These are phyloP conservation scores for Laburnicola sp. DNA, from an alignment of 2,329 filamentous ascomycete genomes.

Conservation along the genomic window DNA sequence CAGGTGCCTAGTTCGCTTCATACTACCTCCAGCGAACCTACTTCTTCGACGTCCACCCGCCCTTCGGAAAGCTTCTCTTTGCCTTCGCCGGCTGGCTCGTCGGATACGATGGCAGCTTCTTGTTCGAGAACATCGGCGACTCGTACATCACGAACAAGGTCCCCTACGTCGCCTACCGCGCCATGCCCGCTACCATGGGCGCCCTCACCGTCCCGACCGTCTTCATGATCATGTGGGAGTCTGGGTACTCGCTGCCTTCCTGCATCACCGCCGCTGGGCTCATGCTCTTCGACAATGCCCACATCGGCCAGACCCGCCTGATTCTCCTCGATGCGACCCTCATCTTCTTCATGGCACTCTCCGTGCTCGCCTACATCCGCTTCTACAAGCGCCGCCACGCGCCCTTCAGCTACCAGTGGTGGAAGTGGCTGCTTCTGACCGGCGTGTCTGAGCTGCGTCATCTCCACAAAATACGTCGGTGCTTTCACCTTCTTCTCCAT, in stretches of 20 bases:
- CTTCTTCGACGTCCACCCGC: conserved; percentile 99
- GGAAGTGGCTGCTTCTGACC: conserved; percentile 97
- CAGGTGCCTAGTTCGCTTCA: conserved; percentile 53
- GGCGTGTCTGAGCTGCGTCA: conserved; percentile 93
- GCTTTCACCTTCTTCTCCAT: conserved; percentile 97
- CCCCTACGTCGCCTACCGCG: conserved; percentile 93
- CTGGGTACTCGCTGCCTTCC: conserved; percentile 92
- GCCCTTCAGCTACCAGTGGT: conserved; percentile 94
- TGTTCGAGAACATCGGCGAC: conserved; percentile 99
- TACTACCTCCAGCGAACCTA: conserved; percentile 95
- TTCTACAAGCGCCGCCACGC: conserved; percentile 95
- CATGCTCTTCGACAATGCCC: conserved; percentile 94
- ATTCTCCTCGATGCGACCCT: conserved; percentile 94
- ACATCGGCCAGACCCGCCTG: conserved; percentile 92
- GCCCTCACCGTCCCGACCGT: conserved; percentile 91
- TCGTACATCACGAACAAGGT: conserved; percentile 97
- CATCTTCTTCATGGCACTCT: conserved; percentile 94
- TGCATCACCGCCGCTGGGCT: conserved; percentile 84
- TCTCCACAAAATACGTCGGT: conserved; percentile 97
- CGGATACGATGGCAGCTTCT: conserved; percentile 93
- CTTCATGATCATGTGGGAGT: conserved; percentile 99
- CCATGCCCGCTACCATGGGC: conserved; percentile 88
- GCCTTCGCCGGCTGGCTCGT: conserved; percentile 97
- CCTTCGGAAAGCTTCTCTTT: conserved; percentile 96
- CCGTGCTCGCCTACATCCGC: conserved; percentile 89